Evolutionary conservation across 768 basidiomycete species (phyloP).

Genomic region (Clitopilus passeckerianus): DNA sequence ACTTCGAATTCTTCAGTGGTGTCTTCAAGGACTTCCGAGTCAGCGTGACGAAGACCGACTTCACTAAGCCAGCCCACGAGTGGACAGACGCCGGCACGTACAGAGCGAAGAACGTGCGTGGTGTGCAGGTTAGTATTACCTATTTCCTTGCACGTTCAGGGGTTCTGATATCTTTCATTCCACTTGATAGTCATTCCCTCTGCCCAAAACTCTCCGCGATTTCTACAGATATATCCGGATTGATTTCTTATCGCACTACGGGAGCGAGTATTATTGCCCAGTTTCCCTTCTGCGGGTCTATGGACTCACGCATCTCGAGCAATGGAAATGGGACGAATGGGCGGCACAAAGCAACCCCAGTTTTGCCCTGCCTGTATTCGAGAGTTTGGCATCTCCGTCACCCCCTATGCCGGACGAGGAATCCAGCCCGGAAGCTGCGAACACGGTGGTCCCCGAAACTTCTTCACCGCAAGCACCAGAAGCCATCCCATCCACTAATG

Average conservation of each 20-base stretch:
- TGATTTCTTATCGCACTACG: slow-evolving; percentile 91
- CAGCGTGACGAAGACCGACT: slow-evolving; percentile 80
- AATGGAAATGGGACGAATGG: slow-evolving; percentile 92
- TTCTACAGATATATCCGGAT: slow-evolving; percentile 95
- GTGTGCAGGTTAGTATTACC: slow-evolving; percentile 70
- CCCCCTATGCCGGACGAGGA: not conserved
- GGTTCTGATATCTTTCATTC: too few species aligned
- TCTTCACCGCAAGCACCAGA: too few species aligned
- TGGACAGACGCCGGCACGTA: slow-evolving; percentile 78
- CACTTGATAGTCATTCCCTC: slow-evolving; percentile 63
- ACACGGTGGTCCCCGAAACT: not conserved
- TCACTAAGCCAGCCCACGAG: slow-evolving; percentile 42
- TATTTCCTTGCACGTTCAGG: not conserved
- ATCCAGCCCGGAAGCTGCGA: not conserved
- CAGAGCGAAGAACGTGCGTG: slow-evolving; percentile 84
- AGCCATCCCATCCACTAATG: too few species aligned
- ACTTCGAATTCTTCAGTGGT: slow-evolving; percentile 97
- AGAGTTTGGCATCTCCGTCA: slow-evolving; percentile 8
- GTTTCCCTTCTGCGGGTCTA: slow-evolving; percentile 90
- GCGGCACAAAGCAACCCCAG: slow-evolving; percentile 60
- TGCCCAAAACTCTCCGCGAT: slow-evolving; percentile 62
- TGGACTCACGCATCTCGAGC: slow-evolving; percentile 92
- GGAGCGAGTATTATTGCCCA: slow-evolving; percentile 95
- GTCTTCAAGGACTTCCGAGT: slow-evolving; percentile 91
- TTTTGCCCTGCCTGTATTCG: slow-evolving; percentile 29